Evolutionary conservation across 208 protist genomes (phyloP).

Genomic region (Trichomonas vaginalis): DNA sequence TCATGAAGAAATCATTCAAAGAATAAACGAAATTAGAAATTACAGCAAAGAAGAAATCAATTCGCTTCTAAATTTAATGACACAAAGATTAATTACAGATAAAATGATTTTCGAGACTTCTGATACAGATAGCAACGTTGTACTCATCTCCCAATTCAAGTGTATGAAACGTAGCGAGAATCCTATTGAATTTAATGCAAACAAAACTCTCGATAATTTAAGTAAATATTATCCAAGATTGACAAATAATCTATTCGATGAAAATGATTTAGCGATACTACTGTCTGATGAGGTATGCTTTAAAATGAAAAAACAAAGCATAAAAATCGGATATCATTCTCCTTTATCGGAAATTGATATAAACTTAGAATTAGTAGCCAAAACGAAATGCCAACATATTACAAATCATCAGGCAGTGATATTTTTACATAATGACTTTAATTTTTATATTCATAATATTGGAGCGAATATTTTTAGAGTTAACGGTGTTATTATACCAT

Average conservation of each 20-base stretch:
- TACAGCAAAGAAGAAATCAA: background rate
- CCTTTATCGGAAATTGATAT: background rate
- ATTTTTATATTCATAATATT: conserved; percentile 12
- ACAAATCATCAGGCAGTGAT: background rate
- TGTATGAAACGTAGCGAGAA: background rate
- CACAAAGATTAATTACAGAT: background rate
- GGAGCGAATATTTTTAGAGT: background rate
- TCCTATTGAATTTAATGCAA: background rate
- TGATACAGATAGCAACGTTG: background rate
- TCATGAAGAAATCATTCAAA: background rate
- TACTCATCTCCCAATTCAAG: background rate
- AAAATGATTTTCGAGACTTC: background rate
- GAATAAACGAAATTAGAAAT: background rate
- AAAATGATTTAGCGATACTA: background rate
- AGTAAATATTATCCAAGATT: background rate
- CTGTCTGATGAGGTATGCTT: background rate
- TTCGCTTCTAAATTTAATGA: background rate
- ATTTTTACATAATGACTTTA: background rate
- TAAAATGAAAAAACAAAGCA: background rate
- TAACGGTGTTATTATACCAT: background rate
- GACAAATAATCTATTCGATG: background rate
- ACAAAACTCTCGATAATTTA: background rate
- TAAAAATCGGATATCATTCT: background rate
- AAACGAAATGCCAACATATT: background rate
- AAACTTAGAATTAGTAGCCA: background rate